phyloP scores from a whole-genome alignment of 495 filamentous ascomycete species.

The Melanomma pulvis-pyrius region DNA sequence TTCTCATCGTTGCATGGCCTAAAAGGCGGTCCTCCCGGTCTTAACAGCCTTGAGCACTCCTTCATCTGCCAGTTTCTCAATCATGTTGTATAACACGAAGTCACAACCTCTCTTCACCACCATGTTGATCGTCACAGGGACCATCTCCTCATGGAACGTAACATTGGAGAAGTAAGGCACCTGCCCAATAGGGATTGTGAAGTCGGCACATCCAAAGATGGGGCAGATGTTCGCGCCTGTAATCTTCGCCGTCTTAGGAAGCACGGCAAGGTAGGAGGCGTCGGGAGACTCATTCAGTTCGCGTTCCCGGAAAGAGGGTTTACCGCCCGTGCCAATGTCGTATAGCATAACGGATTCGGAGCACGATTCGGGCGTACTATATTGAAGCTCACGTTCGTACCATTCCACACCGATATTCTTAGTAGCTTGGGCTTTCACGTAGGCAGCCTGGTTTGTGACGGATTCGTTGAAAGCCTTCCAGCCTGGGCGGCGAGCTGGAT shows the following conservation, averaged over 20 bases:
- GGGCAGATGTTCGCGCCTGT: constrained; percentile 45
- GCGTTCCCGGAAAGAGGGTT: constrained; percentile 47
- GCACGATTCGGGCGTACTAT: constrained; percentile 45
- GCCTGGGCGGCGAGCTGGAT: constrained; percentile 39
- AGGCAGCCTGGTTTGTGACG: constrained; percentile 29
- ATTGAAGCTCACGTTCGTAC: constrained; percentile 46
- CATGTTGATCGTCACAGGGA: constrained; percentile 49
- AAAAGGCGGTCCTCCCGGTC: constrained; percentile 47
- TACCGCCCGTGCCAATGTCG: constrained; percentile 50
- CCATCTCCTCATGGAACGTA: constrained; percentile 47
- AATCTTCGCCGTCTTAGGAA: constrained; percentile 39
- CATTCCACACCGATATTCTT: constrained; percentile 45
- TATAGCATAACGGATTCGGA: constrained; percentile 48
- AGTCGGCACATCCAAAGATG: constrained; percentile 47
- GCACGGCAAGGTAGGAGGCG: constrained; percentile 44
- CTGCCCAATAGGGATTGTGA: constrained; percentile 51
- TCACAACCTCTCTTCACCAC: constrained; percentile 50
- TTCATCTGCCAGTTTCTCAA: constrained; percentile 50
- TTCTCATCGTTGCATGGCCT: not conserved
- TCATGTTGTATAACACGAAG: constrained; percentile 51
- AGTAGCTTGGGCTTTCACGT: constrained; percentile 37
- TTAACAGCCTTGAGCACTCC: constrained; percentile 47
- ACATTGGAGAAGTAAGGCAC: constrained; percentile 48
- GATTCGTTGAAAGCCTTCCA: constrained; percentile 40
- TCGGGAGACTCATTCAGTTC: constrained; percentile 39